phyloP scores from a whole-genome alignment of 169 alveolate species.

The Cystoisospora suis region DNA sequence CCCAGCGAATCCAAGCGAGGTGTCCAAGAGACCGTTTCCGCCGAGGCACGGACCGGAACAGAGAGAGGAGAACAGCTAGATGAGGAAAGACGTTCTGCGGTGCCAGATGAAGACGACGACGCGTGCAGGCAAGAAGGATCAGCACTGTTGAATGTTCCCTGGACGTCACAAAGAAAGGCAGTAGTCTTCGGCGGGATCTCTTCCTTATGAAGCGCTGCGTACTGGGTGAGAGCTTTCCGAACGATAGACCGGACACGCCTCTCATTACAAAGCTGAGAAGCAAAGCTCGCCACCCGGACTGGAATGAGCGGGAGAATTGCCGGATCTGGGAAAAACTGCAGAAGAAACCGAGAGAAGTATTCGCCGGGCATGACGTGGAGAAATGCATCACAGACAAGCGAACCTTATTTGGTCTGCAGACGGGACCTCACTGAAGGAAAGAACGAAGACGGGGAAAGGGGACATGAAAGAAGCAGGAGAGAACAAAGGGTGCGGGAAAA shows the following conservation, averaged over 20 bases:
- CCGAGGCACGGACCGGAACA: neutral
- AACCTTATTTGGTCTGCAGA: neutral
- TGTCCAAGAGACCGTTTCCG: neutral
- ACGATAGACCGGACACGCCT: neutral
- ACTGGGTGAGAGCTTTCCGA: neutral
- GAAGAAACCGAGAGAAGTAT: too few species aligned
- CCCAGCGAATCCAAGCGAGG: too few species aligned
- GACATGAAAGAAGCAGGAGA: too few species aligned
- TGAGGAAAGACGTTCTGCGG: too few species aligned
- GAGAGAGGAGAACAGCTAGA: neutral
- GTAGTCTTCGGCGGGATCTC: too few species aligned
- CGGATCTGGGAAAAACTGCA: conserved; percentile 9
- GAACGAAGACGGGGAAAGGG: neutral
- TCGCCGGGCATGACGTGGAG: too few species aligned
- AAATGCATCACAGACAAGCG: neutral
- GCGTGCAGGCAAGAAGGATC: too few species aligned
- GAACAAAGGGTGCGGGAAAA: too few species aligned
- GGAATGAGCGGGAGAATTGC: neutral
- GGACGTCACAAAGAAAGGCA: too few species aligned
- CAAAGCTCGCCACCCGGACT: neutral
- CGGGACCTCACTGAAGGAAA: neutral
- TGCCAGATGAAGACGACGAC: too few species aligned
- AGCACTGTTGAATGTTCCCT: too few species aligned
- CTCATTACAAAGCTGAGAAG: neutral
- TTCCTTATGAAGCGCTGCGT: too few species aligned